Evolutionary conservation across 2,329 filamentous ascomycete species (phyloP), one percentile per base, ranked within the genome.

Genomic region (Elsinoe fawcettii): DNA sequence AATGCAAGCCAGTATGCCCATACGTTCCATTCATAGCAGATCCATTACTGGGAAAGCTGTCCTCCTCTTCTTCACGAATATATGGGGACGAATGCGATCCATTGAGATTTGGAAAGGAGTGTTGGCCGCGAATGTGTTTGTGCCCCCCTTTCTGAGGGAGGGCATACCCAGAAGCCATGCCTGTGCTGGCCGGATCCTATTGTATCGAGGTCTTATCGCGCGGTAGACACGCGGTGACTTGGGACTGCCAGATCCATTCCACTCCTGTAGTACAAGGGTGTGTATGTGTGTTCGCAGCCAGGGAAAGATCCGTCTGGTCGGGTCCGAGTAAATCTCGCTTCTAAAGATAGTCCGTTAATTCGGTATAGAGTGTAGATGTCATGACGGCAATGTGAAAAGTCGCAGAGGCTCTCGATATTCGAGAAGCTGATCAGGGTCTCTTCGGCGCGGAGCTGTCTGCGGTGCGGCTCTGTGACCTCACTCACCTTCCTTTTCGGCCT

Each of bases 141-240:
- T 66, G 63, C 55, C 46, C 49, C 63, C 57, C 53, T 23, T 58
- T 57, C 51, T 60, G 60, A 51, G 74, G 73, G 61, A 75, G 67
- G 44, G 73, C 73, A 69, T 75, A 75, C 58, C 71, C 73, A 58
- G 73, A 74, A 60, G 73, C 73, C 74, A 76, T 76, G n/a, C 41
- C 11, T 46, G 20, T 6, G 49, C 30, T 14, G 32, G 32, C 18
- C 8, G 2, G 2, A 2, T 37, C 2, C 41, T 37, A 8, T 34
- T 20, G 41, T 46, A 34, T 43, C 18, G 4, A 49, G 23, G 20
- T 30, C 43, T 55, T 59, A 59, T 56, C 30, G 55, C 51, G 55
- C 32, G 47, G 54, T 49, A 22, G 41, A 56, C 41, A 27, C 53
- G 41, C 37, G 12, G 49, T 32, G 36, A 30, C 22, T 47, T 12